Percentiles rank a stretch among this genome's conserved stretches.
Conservation (phyloP, 108 stramenopile species). For the Mayamaea pseudoterrestris region DNA sequence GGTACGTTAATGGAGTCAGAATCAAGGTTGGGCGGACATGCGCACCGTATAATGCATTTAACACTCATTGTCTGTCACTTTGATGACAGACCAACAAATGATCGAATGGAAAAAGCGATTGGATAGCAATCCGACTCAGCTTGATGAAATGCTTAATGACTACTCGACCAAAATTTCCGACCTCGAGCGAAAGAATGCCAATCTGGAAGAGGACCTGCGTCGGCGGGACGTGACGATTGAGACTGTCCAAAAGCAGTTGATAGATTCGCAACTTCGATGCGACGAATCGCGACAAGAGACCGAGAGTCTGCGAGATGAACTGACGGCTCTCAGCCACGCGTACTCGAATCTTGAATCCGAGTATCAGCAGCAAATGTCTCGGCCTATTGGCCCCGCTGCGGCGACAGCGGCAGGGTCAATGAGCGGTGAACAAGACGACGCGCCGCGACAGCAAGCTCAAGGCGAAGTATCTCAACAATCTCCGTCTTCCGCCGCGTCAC, state of each 20-base stretch:
- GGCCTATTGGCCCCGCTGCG: slow-evolving; percentile 13
- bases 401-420: background rate
- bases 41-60: background rate
- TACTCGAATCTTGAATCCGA: slow-evolving; percentile 62
- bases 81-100: slow-evolving; percentile 23
- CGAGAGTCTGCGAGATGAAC: slow-evolving; percentile 44
- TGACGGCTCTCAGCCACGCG: slow-evolving; percentile 56
- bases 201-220: slow-evolving; percentile 23
- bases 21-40: too few species aligned
- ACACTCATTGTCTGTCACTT: background rate
- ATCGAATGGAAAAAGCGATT: slow-evolving; percentile 41
- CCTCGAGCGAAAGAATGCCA: slow-evolving; percentile 31
- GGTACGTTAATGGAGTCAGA: slow-evolving; percentile 2
- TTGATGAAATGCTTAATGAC: slow-evolving; percentile 55
- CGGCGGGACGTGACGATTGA: slow-evolving; percentile 17
- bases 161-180: slow-evolving; percentile 34
- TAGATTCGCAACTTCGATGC: slow-evolving; percentile 9
- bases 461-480: slow-evolving; percentile 4
- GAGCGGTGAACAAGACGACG: background rate
- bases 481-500: background rate
- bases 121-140: slow-evolving; percentile 49
- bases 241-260: slow-evolving; percentile 22
- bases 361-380: slow-evolving; percentile 28
- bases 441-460: background rate
- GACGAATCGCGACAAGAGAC: slow-evolving; percentile 28